These are phyloP conservation scores for Haplosporangium gracile DNA, from an alignment of 192 early-diverging fungal genomes.

Conservation along the genomic window DNA sequence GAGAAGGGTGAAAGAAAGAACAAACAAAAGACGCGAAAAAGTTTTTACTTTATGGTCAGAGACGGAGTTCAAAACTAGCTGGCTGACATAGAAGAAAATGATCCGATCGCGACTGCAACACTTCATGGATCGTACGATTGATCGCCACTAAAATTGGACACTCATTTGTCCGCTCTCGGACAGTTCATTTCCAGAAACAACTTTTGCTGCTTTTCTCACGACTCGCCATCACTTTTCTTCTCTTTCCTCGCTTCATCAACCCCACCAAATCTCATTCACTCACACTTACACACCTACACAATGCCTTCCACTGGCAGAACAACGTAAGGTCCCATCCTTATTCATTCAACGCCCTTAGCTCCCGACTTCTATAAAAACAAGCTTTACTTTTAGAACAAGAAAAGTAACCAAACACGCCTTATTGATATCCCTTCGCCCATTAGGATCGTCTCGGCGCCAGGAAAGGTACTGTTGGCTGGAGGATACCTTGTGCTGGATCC, in stretches of 20 bases:
- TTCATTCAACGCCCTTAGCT: background rate
- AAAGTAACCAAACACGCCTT: slow-evolving; percentile 1
- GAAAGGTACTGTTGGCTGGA: slow-evolving; percentile 93
- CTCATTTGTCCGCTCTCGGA: background rate
- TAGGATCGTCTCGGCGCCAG: slow-evolving; percentile 89
- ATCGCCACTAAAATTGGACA: background rate
- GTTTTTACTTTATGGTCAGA: background rate
- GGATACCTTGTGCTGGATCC: slow-evolving; percentile 96
- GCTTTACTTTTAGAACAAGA: background rate
- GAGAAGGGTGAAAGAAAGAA: slow-evolving; percentile 4
- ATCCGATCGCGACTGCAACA: background rate
- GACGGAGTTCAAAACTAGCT: background rate
- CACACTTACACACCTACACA: background rate
- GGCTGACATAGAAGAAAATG: background rate
- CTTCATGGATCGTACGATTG: background rate
- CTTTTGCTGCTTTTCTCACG: background rate
- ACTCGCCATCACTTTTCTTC: background rate
- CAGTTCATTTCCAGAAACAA: background rate
- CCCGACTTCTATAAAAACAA: no score
- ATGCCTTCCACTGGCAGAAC: slow-evolving; percentile 20
- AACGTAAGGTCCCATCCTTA: slow-evolving; percentile 20
- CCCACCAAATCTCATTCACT: background rate
- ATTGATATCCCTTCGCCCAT: background rate
- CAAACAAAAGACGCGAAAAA: background rate
- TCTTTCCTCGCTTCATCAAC: background rate